These are phyloP conservation scores for Boletus rubescentipes DNA, from an alignment of 768 basidiomycete genomes.

Conservation along the genomic window DNA sequence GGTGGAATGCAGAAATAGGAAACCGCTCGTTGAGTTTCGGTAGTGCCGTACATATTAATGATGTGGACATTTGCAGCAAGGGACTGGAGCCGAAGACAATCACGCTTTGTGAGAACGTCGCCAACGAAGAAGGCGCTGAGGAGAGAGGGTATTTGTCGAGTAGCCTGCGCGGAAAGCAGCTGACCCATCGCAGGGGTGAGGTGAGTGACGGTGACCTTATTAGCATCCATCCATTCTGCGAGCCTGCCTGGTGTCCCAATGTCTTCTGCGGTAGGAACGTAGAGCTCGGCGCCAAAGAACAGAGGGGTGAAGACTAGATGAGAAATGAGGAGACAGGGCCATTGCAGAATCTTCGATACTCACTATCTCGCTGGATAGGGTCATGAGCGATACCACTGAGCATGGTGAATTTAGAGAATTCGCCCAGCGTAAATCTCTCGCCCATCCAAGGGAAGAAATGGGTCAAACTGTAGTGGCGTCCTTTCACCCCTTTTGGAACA, in stretches of 20 bases:
- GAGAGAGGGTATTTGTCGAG: slow-evolving; percentile 80
- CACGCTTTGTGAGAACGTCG: slow-evolving; percentile 97
- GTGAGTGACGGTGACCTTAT: slow-evolving; percentile 91
- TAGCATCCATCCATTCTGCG: slow-evolving; percentile 97
- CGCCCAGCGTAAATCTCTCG: slow-evolving; percentile 70
- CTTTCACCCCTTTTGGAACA: slow-evolving; percentile 96
- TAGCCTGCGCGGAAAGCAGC: slow-evolving; percentile 87
- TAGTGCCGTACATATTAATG: slow-evolving; percentile 99
- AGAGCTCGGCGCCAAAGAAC: slow-evolving; percentile 93
- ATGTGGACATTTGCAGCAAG: slow-evolving; percentile 91
- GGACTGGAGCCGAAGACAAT: slow-evolving; percentile 90
- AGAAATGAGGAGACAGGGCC: slow-evolving; percentile 2
- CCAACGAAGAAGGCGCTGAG: slow-evolving; percentile 96
- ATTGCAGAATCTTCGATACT: slow-evolving; percentile 36
- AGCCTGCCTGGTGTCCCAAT: slow-evolving; percentile 96
- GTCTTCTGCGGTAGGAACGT: slow-evolving; percentile 95
- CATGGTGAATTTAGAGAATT: slow-evolving; percentile 92
- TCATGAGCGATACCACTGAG: slow-evolving; percentile 98
- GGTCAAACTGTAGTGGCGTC: slow-evolving; percentile 92
- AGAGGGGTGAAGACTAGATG: slow-evolving; percentile 92
- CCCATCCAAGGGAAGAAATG: slow-evolving; percentile 99
- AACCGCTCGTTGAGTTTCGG: slow-evolving; percentile 98
- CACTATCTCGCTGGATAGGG: slow-evolving; percentile 98
- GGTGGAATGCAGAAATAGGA: slow-evolving; percentile 94
- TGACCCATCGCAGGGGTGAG: slow-evolving; percentile 99